phyloP scores from a whole-genome alignment of 441 rosid species.

The Gossypium laxum region DNA sequence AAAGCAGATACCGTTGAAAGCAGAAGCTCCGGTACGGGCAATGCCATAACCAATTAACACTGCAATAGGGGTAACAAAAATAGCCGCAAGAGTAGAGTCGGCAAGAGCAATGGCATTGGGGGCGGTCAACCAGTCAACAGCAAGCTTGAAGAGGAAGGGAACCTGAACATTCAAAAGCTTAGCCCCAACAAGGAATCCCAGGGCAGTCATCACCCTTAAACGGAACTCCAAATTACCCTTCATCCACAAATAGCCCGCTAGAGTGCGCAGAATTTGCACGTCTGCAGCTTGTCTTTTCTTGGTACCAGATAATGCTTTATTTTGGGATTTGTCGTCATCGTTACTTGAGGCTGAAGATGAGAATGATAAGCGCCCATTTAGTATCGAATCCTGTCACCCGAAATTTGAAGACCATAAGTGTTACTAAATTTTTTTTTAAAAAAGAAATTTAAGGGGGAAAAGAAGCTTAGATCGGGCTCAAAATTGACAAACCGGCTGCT shows the following conservation, averaged over 20 bases:
- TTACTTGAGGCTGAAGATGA: slow-evolving; percentile 37
- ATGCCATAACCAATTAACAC: slow-evolving; percentile 83
- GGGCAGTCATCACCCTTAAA: slow-evolving; percentile 57
- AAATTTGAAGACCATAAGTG: not conserved
- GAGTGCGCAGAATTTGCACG: slow-evolving; percentile 56
- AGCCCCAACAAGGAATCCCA: slow-evolving; percentile 70
- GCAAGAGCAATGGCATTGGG: slow-evolving; percentile 49
- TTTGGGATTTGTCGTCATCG: slow-evolving; percentile 10
- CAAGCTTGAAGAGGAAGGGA: slow-evolving; percentile 79
- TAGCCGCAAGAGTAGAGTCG: slow-evolving; percentile 45
- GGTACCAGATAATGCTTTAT: slow-evolving; percentile 11
- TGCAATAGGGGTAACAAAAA: slow-evolving; percentile 71
- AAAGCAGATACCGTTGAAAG: slow-evolving; percentile 61
- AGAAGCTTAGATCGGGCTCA: not conserved
- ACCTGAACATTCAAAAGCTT: slow-evolving; percentile 82
- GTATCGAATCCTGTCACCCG: slow-evolving; percentile 28
- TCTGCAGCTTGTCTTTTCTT: slow-evolving; percentile 37
- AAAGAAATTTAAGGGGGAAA: not conserved
- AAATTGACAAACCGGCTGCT: slow-evolving; percentile 21
- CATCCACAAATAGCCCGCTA: slow-evolving; percentile 73
- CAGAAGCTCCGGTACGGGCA: slow-evolving; percentile 67
- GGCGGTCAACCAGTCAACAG: slow-evolving; percentile 66
- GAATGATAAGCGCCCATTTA: slow-evolving; percentile 33
- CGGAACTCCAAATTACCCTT: slow-evolving; percentile 70
- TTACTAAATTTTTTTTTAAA: not conserved